Evolutionary conservation across 257 asterid species (phyloP).

Genomic region (Capsicum chinense): DNA sequence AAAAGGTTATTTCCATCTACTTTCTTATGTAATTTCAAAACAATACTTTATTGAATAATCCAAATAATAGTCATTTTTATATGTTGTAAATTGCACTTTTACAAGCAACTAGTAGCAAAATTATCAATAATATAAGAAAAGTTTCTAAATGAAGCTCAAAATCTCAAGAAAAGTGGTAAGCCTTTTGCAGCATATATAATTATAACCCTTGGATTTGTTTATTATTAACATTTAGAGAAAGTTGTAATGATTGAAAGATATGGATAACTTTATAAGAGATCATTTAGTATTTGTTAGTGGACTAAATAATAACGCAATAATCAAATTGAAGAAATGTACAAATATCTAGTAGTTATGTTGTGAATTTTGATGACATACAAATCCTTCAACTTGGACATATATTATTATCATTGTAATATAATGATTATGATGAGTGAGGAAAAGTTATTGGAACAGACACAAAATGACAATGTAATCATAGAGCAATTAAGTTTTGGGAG

Average conservation of each 20-base stretch:
- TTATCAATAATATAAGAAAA: background rate
- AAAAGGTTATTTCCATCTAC: background rate
- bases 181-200: no score
- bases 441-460: background rate
- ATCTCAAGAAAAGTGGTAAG: background rate
- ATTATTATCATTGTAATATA: background rate
- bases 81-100: background rate
- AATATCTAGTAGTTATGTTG: background rate
- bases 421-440: background rate
- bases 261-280: slow-evolving; percentile 17
- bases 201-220: background rate
- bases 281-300: background rate
- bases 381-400: background rate
- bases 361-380: background rate
- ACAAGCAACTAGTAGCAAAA: background rate
- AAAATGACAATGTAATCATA: slow-evolving; percentile 23
- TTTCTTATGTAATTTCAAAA: background rate
- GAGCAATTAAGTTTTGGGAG: background rate
- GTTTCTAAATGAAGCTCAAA: slow-evolving; percentile 20
- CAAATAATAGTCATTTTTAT: background rate
- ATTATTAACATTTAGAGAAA: background rate
- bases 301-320: background rate
- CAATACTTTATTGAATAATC: background rate
- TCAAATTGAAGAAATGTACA: background rate
- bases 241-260: slow-evolving; percentile 35